phyloP scores from a whole-genome alignment of 257 asterid genomes.

The Solanum virginianum region DNA sequence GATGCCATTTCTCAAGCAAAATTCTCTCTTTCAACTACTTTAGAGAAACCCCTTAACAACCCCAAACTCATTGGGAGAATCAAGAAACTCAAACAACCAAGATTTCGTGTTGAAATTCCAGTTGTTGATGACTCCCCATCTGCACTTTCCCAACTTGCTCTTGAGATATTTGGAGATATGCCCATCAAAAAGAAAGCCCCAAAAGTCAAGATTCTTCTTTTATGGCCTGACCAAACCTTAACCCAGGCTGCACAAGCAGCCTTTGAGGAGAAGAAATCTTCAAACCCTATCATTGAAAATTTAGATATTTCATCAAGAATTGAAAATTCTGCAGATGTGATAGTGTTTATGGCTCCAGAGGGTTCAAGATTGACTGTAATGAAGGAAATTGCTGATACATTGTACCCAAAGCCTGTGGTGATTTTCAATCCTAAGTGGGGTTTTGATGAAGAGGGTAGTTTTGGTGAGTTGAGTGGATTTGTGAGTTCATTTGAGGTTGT shows the following conservation, averaged over 20 bases:
- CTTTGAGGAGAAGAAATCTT: constrained; percentile 31
- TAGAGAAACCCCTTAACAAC: constrained; percentile 74
- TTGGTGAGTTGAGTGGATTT: constrained; percentile 44
- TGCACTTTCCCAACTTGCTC: constrained; percentile 53
- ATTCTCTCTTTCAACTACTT: constrained; percentile 47
- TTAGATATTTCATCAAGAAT: constrained; percentile 22
- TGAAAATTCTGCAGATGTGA: constrained; percentile 47
- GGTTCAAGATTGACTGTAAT: constrained; percentile 38
- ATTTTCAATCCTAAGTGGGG: constrained; percentile 81
- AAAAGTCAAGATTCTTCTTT: constrained; percentile 35
- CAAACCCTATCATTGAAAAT: constrained; percentile 32
- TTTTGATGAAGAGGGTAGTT: constrained; percentile 56
- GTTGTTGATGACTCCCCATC: constrained; percentile 61
- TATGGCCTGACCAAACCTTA: constrained; percentile 43
- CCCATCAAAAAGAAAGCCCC: constrained; percentile 49
- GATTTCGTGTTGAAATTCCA: constrained; percentile 71
- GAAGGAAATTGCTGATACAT: constrained; percentile 32
- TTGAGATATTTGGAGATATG: constrained; percentile 53
- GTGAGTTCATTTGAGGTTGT: constrained; percentile 71
- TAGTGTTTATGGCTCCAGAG: constrained; percentile 52
- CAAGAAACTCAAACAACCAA: constrained; percentile 77
- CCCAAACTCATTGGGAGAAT: constrained; percentile 66
- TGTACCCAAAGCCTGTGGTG: constrained; percentile 62
- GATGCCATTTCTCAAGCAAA: constrained; percentile 85
- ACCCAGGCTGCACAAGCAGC: constrained; percentile 38